Evolutionary conservation across 2,329 filamentous ascomycete genomes (phyloP), one percentile per base, ranked within the genome.

Genomic region (Simplicillium sp.): DNA sequence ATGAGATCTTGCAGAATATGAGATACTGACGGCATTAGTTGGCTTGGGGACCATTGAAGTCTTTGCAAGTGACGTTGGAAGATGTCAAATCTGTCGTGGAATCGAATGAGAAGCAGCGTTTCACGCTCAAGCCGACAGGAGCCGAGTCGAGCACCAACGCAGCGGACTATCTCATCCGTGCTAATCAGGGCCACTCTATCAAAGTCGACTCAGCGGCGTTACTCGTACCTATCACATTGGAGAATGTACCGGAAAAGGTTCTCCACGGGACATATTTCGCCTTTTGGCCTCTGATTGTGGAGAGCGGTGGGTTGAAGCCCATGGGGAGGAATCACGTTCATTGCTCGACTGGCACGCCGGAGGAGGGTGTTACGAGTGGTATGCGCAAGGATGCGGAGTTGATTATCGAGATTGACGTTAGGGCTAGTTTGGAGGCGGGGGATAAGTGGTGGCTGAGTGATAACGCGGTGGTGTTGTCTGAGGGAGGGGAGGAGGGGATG

Each of bases 131-230:
- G 40, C 11, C n/a, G n/a, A n/a, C 11, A 34, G 15, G 25, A 7
- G 51, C 52, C 33, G 52, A 55, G 11, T 47, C 52, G 14, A 57
- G 58, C 15, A 55, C 56, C 8, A 67, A 83, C 38, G 72, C 86
- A 0, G 60, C 71, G 1, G 71, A 84, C 59, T 96, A 82, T 67
- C 71, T 94, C 28, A 96, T 98, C 64, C 87, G 92, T 54, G 92
- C 92, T 20, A 95, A 94, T 56, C 92, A 97, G 66, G 92, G 92
- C 41, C 92, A 97, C 67, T 87, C 79, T 52, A 85, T 98, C 56
- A 78, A 80, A 54, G 65, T 80, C 29, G 82, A 86, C 20, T 78
- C 78, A n/a, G 77, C 82, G 36, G 74, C 74, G 0, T 72, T 94
- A 2, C 75, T 95, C 3, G 73, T 70, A 15, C 80, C 82, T 7